phyloP scores from a whole-genome alignment of 345 rosid species.

The Turritis glabra region DNA sequence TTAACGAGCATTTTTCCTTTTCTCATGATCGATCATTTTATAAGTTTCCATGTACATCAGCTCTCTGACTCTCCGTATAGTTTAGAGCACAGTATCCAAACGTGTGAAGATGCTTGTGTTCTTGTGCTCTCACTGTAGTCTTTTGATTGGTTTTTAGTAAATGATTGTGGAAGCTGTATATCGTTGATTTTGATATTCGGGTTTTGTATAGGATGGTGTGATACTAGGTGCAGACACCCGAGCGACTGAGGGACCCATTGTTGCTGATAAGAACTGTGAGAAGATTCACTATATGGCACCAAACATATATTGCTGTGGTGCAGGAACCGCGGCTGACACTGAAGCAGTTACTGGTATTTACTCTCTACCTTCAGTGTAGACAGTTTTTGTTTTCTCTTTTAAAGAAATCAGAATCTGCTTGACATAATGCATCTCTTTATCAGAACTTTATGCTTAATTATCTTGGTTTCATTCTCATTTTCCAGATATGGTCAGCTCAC shows the following conservation, averaged over 20 bases:
- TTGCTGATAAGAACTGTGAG: conserved; percentile 96
- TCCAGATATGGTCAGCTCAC: conserved; percentile 86
- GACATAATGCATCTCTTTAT: neutral
- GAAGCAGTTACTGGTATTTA: conserved; percentile 92
- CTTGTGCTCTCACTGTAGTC: neutral
- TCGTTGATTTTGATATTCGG: neutral
- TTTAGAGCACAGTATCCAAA: neutral
- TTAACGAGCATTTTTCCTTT: too few species aligned
- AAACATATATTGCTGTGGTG: conserved; percentile 95
- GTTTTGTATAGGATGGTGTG: conserved; percentile 71
- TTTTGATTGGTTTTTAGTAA: neutral
- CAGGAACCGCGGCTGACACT: conserved; percentile 97
- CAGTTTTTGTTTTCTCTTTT: neutral
- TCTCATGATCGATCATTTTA: neutral
- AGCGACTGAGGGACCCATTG: conserved; percentile 95
- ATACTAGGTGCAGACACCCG: conserved; percentile 92
- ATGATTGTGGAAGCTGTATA: neutral
- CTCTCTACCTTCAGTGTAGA: neutral
- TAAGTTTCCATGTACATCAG: neutral
- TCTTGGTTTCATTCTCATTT: neutral
- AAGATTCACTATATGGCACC: conserved; percentile 99
- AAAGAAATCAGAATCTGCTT: neutral
- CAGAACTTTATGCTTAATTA: neutral
- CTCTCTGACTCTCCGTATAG: neutral
- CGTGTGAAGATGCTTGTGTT: neutral